A percentile compares a stretch with the other conserved stretches of the same genome.
These are phyloP conservation scores for Senecio squalidus DNA, from an alignment of 140 eudicot genomes.

Conservation along the genomic window DNA sequence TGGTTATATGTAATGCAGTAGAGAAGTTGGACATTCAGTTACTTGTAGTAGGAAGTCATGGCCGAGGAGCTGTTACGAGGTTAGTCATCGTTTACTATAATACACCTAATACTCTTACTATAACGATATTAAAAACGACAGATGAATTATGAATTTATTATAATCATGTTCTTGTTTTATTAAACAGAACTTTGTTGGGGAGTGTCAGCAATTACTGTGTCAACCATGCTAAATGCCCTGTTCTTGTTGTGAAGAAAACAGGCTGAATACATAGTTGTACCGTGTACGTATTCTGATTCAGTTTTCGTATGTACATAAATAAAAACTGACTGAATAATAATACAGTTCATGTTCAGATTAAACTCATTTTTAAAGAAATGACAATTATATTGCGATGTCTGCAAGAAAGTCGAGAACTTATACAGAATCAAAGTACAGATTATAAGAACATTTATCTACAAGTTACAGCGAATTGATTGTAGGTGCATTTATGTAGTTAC, in stretches of 20 bases:
- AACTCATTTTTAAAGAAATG: too few relatives aligned
- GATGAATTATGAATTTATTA: not conserved
- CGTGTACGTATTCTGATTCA: not conserved
- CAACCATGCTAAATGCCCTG: constrained; percentile 45
- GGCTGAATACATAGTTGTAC: constrained; percentile 10
- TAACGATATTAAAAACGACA: not conserved
- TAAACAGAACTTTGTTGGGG: constrained; percentile 34
- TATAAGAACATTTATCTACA: too few relatives aligned
- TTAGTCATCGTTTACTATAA: not conserved
- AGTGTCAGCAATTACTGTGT: constrained; percentile 45
- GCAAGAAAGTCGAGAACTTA: too few relatives aligned
- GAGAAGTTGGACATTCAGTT: constrained; percentile 23
- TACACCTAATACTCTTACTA: too few relatives aligned
- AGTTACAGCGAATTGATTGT: too few relatives aligned
- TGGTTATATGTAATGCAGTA: constrained; percentile 42
- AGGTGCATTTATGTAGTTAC: too few relatives aligned
- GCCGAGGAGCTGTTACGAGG: constrained; percentile 31
- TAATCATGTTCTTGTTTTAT: not conserved
- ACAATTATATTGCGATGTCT: too few relatives aligned
- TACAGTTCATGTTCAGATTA: not conserved
- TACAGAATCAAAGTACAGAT: too few relatives aligned
- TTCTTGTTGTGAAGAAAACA: constrained; percentile 40
- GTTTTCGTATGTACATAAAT: constrained; percentile 8
- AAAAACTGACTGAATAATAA: constrained; percentile 4
- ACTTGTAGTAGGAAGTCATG: constrained; percentile 44